Evolutionary conservation across 345 rosid genomes (phyloP).

Genomic region (Sonneratia alba): DNA sequence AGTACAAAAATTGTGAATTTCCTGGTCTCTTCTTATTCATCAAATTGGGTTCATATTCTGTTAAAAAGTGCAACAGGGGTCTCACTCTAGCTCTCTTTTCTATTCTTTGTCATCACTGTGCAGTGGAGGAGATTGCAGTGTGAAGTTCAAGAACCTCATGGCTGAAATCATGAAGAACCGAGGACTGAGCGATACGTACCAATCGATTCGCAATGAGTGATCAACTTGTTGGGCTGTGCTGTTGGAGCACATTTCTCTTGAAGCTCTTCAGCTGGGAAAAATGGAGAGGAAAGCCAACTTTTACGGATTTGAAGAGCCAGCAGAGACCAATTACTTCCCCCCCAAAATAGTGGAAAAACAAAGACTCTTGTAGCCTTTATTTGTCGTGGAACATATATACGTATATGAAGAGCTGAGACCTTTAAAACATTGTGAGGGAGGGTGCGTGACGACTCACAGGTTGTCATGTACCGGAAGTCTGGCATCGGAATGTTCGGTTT

Average conservation of each 20-base stretch:
- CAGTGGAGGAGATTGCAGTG: constrained; percentile 94
- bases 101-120: neutral
- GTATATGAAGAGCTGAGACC: neutral
- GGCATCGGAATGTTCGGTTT: neutral
- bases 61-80: neutral
- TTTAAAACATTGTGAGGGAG: neutral
- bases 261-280: neutral
- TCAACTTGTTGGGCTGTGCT: constrained; percentile 5
- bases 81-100: neutral
- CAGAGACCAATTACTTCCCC: neutral
- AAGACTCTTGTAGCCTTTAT: neutral
- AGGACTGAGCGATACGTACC: constrained; percentile 37
- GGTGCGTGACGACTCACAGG: neutral
- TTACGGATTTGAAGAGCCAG: neutral
- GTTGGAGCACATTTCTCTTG: neutral
- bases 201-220: constrained; percentile 82
- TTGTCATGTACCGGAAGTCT: neutral
- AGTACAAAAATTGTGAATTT: neutral
- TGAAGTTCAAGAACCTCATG: constrained; percentile 78
- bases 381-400: neutral
- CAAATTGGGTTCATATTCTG: neutral
- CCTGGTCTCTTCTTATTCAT: neutral
- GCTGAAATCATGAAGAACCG: constrained; percentile 60
- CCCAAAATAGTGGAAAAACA: neutral
- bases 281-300: neutral